Conservation (phyloP, 106 monocot genomes). For the Apostasia shenzhenica region DNA sequence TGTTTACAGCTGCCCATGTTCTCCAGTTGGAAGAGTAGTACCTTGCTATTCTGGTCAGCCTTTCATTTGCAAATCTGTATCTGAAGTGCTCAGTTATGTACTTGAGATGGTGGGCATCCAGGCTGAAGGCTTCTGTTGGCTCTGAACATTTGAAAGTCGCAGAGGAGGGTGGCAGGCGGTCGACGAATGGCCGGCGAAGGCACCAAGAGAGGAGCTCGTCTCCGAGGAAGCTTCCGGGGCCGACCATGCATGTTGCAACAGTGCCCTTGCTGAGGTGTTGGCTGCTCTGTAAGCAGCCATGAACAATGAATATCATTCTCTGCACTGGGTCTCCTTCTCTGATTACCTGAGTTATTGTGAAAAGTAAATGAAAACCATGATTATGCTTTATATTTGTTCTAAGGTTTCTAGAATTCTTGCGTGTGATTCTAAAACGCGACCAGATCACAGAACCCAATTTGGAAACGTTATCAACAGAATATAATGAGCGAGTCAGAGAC, state of each 20-base stretch:
- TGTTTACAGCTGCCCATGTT: constrained; percentile 89
- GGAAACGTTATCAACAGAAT: too few species aligned
- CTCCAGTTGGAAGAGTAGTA: constrained; percentile 90
- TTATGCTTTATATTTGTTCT: too few species aligned
- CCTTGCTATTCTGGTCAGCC: constrained; percentile 76
- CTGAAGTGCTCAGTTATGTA: constrained; percentile 93
- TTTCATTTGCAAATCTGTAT: constrained; percentile 85
- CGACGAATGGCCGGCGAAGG: constrained; percentile 76
- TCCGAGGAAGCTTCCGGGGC: constrained; percentile 75
- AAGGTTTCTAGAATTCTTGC: too few species aligned
- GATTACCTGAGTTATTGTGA: constrained; percentile 42
- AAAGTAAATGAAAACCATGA: too few species aligned
- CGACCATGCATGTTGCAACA: constrained; percentile 67
- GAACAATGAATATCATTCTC: constrained; percentile 71
- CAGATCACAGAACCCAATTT: too few species aligned
- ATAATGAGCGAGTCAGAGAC: too few species aligned
- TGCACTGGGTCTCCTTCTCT: constrained; percentile 91
- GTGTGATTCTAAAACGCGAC: too few species aligned
- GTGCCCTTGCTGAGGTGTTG: constrained; percentile 63
- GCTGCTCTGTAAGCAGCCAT: constrained; percentile 55
- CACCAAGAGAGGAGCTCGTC: constrained; percentile 98
- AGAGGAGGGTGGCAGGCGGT: constrained; percentile 74
- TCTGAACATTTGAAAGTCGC: constrained; percentile 65
- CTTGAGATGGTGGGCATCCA: constrained; percentile 58
- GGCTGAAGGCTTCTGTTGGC: constrained; percentile 61